Conservation (phyloP, 2,329 filamentous ascomycete species). For the Fusarium chuoi region DNA sequence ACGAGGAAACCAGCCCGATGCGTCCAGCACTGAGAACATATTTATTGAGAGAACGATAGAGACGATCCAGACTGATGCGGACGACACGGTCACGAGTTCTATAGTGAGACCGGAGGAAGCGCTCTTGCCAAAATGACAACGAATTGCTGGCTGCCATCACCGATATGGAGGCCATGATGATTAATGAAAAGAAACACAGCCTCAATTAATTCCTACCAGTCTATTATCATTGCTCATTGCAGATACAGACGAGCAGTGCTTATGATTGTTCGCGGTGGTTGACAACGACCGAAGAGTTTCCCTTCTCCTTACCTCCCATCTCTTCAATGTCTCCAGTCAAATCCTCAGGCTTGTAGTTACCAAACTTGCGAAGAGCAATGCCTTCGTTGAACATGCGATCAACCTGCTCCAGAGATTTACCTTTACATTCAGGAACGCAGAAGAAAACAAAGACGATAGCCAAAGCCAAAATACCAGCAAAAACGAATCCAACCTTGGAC, state of each 20-base stretch:
- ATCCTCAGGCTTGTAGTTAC: conserved; percentile 14
- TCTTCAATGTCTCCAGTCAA: conserved; percentile 4
- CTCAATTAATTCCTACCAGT: fast-evolving
- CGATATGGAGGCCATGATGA: neutral
- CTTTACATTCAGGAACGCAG: conserved; percentile 36
- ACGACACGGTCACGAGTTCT: neutral
- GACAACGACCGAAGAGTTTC: neutral
- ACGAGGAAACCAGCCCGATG: fast-evolving
- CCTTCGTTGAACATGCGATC: conserved; percentile 32
- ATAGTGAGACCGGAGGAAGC: neutral
- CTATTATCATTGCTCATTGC: fast-evolving
- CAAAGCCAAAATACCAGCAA: conserved; percentile 16
- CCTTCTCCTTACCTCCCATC: neutral
- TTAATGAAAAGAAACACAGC: neutral
- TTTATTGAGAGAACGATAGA: neutral
- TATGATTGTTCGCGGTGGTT: neutral
- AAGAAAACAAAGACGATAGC: conserved; percentile 22
- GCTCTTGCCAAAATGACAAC: neutral
- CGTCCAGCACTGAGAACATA: neutral
- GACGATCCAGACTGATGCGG: neutral
- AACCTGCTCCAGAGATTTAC: conserved; percentile 36
- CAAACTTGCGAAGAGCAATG: conserved; percentile 31
- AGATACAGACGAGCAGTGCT: neutral
- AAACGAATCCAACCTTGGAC: conserved; percentile 36
- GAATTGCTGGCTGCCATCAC: neutral